Conservation (phyloP, 73 alveolate genomes). For the Uronychia setigera region DNA sequence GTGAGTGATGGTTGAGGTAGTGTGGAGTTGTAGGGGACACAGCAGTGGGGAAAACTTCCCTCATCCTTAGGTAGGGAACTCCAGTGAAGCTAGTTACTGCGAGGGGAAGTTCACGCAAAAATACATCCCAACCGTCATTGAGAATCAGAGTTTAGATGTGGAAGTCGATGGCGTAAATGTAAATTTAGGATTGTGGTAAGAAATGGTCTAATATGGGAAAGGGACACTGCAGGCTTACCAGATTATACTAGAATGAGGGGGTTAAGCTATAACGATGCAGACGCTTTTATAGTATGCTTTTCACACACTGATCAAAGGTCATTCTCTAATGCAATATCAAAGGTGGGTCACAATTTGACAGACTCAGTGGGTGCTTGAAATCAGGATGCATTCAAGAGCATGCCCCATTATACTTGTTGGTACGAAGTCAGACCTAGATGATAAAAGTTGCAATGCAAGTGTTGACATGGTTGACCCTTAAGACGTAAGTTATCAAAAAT, state of each 20-base stretch:
- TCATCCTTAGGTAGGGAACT: background rate
- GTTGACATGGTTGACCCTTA: background rate
- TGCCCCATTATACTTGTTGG: background rate
- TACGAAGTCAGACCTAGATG: background rate
- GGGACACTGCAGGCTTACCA: background rate
- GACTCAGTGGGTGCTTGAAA: background rate
- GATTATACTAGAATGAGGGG: background rate
- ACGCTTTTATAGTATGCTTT: background rate
- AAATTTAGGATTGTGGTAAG: background rate
- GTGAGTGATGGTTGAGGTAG: slow-evolving; percentile 4
- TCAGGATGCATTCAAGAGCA: background rate
- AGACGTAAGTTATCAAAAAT: background rate
- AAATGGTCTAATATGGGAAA: no score
- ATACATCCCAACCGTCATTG: background rate
- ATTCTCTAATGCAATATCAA: background rate
- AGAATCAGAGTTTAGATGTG: background rate
- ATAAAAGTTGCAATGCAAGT: background rate
- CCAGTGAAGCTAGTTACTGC: background rate
- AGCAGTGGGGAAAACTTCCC: background rate
- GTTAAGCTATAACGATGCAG: background rate
- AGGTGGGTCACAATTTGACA: background rate
- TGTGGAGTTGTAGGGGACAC: background rate
- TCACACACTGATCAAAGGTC: background rate
- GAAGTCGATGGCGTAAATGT: background rate
- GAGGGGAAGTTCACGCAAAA: background rate